These are phyloP conservation scores for Ilex asprella DNA, from an alignment of 257 asterid species.

Conservation along the genomic window DNA sequence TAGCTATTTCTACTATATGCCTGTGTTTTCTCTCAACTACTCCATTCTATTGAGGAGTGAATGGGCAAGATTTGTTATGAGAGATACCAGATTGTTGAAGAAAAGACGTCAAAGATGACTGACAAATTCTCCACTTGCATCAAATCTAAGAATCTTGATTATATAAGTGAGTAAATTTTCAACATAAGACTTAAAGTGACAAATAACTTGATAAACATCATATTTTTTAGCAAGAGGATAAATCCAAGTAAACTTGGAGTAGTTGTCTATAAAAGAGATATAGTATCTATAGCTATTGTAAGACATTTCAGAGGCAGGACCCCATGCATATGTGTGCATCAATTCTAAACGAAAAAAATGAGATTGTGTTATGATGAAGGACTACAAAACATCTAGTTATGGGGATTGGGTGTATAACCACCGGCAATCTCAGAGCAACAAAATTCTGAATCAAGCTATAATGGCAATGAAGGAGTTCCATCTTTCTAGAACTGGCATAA, in stretches of 20 bases:
- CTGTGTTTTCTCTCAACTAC: neutral
- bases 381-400: no score
- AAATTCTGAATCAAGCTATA: no score
- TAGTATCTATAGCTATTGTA: neutral
- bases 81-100: neutral
- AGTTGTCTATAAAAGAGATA: neutral
- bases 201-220: neutral
- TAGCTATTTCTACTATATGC: neutral
- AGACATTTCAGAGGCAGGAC: neutral
- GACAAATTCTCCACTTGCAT: neutral
- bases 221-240: neutral
- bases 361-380: neutral
- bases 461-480: no score
- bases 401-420: no score
- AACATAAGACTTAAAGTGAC: neutral
- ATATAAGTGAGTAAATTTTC: neutral
- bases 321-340: neutral
- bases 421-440: no score
- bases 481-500: no score
- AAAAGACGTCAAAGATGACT: neutral
- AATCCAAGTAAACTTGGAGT: neutral
- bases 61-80: neutral
- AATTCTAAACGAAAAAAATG: neutral
- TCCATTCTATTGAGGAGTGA: neutral
- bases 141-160: neutral